A percentile compares a stretch with the other conserved stretches of the same genome.
Evolutionary conservation across 2,329 filamentous ascomycete genomes (phyloP).

Genomic region (Didymella lethalis): DNA sequence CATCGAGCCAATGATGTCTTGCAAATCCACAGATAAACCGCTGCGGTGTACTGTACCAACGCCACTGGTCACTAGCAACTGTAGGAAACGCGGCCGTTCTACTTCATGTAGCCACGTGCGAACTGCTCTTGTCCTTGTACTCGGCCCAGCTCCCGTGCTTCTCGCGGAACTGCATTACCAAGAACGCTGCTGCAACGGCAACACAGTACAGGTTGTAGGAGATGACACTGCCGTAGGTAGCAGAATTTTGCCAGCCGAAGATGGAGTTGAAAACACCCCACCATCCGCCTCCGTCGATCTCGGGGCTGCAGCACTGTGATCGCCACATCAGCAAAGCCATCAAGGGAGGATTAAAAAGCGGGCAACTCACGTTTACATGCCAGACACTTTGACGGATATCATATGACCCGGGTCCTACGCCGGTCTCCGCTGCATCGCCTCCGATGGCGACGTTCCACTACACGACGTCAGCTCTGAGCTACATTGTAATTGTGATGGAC

Average conservation of each 20-base stretch:
- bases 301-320: constrained; percentile 74
- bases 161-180: constrained; percentile 73
- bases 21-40: too few species aligned
- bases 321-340: neutral
- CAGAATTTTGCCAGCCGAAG: constrained; percentile 85
- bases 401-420: constrained; percentile 75
- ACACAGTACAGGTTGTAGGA: constrained; percentile 89
- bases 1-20: too few species aligned
- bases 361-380: constrained; percentile 74
- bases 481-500: constrained; percentile 60
- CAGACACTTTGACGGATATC: constrained; percentile 78
- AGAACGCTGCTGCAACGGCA: constrained; percentile 68
- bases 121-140: neutral
- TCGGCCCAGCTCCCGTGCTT: constrained; percentile 25
- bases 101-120: neutral
- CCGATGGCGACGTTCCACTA: constrained; percentile 53
- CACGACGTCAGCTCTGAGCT: neutral
- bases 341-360: neutral
- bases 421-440: constrained; percentile 68
- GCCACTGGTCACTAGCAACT: too few species aligned
- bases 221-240: constrained; percentile 83
- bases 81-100: neutral
- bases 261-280: constrained; percentile 89
- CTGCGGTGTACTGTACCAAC: too few species aligned
- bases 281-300: constrained; percentile 73